Conservation (phyloP, 768 basidiomycete species). For the Udeniomyces megalosporus region DNA sequence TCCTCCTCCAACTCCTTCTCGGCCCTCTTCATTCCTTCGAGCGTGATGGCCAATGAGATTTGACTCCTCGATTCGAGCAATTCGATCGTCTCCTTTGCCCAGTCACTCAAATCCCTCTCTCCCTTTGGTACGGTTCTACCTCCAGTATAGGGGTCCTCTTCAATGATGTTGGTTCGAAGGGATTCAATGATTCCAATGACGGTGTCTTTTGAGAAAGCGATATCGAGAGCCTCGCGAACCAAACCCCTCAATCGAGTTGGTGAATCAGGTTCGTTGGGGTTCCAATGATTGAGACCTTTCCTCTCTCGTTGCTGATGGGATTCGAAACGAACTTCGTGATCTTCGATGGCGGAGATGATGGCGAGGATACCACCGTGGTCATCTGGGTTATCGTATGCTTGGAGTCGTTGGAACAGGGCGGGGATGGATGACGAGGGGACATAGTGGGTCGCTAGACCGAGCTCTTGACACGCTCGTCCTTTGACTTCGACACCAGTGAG, state of each 20-base stretch:
- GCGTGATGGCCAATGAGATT: constrained; percentile 79
- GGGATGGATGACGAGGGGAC: constrained; percentile 62
- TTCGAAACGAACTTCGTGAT: constrained; percentile 24
- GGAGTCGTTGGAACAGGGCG: constrained; percentile 45
- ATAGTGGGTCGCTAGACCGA: constrained; percentile 87
- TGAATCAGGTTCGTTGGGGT: constrained; percentile 21
- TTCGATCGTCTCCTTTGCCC: constrained; percentile 58
- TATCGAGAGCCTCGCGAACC: constrained; percentile 61
- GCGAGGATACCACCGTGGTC: constrained; percentile 42
- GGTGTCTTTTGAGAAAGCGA: constrained; percentile 52
- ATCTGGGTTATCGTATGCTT: constrained; percentile 27
- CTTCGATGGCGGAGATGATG: constrained; percentile 44
- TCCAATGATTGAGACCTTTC: not conserved
- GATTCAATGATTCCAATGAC: constrained; percentile 53
- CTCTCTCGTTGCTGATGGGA: not conserved
- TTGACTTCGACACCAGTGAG: constrained; percentile 56
- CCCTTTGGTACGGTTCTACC: too few species aligned
- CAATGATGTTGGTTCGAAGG: constrained; percentile 35
- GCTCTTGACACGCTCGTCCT: constrained; percentile 74
- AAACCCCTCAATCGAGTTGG: constrained; percentile 35
- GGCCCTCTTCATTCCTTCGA: constrained; percentile 61
- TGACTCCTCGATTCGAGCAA: constrained; percentile 60
- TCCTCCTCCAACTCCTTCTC: constrained; percentile 66
- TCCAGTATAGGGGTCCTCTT: not conserved
- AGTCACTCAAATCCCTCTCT: constrained; percentile 32